Conservation (phyloP, 2,329 filamentous ascomycete genomes). For the Pestalotiopsis sp. region DNA sequence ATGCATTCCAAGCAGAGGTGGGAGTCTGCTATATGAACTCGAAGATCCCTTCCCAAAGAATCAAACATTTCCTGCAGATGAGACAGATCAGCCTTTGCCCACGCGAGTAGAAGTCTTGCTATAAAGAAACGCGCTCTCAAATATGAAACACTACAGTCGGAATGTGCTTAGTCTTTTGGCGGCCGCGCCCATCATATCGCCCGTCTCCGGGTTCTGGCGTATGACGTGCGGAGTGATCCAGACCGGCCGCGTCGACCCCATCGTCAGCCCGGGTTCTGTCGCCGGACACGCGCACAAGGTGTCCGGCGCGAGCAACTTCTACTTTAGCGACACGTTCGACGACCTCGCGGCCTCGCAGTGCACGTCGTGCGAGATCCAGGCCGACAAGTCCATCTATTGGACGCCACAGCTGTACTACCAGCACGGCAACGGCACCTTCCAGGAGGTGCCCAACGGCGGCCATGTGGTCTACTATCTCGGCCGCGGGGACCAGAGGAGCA, state of each 20-base stretch:
- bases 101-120: background rate
- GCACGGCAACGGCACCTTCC: conserved; percentile 53
- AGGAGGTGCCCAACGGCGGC: conserved; percentile 57
- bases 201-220: conserved; percentile 18
- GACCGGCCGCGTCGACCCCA: conserved; percentile 58
- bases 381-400: conserved; percentile 66
- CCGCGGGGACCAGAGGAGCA: conserved; percentile 53
- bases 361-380: conserved; percentile 57
- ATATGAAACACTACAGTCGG: conserved; percentile 14
- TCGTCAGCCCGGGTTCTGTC: conserved; percentile 50
- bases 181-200: background rate
- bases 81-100: background rate
- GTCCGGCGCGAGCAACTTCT: conserved; percentile 57
- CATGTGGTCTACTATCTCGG: conserved; percentile 61
- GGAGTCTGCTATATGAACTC: conserved; percentile 1
- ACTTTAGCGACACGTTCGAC: conserved; percentile 42
- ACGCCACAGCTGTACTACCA: conserved; percentile 61
- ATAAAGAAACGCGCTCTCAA: background rate
- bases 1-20: background rate
- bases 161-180: conserved; percentile 16
- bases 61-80: background rate
- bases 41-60: conserved; percentile 2
- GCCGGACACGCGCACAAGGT: conserved; percentile 58
- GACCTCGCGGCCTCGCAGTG: conserved; percentile 50
- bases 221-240: conserved; percentile 27